A percentile compares a stretch with the other conserved stretches of the same genome.
Evolutionary conservation across 768 basidiomycete species (phyloP).

Genomic region (Termitomyces eurrhizus): DNA sequence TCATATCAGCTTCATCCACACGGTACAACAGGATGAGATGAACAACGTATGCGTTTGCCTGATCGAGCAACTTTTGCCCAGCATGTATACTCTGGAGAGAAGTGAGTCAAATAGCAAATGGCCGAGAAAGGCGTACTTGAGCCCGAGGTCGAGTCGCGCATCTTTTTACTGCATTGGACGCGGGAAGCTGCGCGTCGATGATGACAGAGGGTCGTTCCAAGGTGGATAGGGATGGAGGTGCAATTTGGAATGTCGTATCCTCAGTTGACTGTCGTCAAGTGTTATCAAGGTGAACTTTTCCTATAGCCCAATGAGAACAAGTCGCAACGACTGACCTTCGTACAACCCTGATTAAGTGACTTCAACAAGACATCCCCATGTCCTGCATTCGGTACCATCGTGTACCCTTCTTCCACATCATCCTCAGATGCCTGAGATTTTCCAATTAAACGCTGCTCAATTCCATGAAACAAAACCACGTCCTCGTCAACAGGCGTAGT

Average conservation of each 20-base stretch:
- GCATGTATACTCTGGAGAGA: not conserved
- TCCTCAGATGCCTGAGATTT: slow-evolving; percentile 2
- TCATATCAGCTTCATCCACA: not conserved
- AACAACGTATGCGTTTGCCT: not conserved
- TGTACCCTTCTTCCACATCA: not conserved
- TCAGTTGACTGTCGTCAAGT: not conserved
- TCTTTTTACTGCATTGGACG: not conserved
- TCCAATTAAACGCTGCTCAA: slow-evolving; percentile 13
- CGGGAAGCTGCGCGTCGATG: not conserved
- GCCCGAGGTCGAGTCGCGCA: not conserved
- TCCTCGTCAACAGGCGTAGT: slow-evolving; percentile 39
- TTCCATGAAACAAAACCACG: slow-evolving; percentile 12
- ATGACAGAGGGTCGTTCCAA: not conserved
- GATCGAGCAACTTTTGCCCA: not conserved
- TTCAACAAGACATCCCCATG: not conserved
- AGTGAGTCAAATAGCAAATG: not conserved
- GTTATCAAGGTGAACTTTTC: not conserved
- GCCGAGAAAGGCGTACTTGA: not conserved
- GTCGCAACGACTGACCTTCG: slow-evolving; percentile 3
- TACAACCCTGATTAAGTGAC: not conserved
- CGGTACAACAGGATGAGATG: not conserved
- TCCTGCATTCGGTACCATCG: not conserved
- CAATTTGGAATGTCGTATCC: not conserved
- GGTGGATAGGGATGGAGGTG: slow-evolving; percentile 1
- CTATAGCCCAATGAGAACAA: not conserved